Evolutionary conservation across 805 yeast species (phyloP).

Genomic region (Danielozyma ontarioensis): DNA sequence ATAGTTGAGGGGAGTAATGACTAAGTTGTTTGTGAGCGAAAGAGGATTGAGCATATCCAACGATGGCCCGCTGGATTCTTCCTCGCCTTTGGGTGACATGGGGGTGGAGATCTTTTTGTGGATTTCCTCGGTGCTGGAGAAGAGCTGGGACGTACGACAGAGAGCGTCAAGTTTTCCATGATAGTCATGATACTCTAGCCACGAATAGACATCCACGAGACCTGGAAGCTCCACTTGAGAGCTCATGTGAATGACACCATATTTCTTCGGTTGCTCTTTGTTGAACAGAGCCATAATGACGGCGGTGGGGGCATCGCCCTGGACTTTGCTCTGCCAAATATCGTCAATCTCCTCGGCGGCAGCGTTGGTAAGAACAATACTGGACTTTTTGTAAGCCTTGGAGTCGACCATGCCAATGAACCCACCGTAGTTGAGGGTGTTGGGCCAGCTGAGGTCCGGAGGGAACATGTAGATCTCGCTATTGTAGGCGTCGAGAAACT

Average conservation of each 20-base stretch:
- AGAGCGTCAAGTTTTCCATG: slow-evolving; percentile 16
- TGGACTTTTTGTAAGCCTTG: slow-evolving; percentile 23
- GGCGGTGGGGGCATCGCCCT: slow-evolving; percentile 16
- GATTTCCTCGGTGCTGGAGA: not conserved
- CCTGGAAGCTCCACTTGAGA: slow-evolving; percentile 3
- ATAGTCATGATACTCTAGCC: slow-evolving; percentile 27
- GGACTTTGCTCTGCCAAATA: slow-evolving; percentile 3
- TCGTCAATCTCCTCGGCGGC: slow-evolving; percentile 15
- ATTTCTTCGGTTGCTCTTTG: slow-evolving; percentile 20
- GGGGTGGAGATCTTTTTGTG: not conserved
- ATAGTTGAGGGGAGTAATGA: slow-evolving; percentile 32
- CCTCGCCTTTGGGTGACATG: slow-evolving; percentile 1
- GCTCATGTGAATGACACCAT: slow-evolving; percentile 24
- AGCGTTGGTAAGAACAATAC: slow-evolving; percentile 13
- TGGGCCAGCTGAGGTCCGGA: slow-evolving; percentile 29
- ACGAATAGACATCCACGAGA: slow-evolving; percentile 21
- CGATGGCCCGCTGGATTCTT: slow-evolving; percentile 12
- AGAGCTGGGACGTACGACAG: not conserved
- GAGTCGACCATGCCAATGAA: slow-evolving; percentile 26
- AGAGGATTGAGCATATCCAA: slow-evolving; percentile 28
- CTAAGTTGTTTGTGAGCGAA: slow-evolving; percentile 18
- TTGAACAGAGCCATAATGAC: slow-evolving; percentile 24
- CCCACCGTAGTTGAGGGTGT: slow-evolving; percentile 29
- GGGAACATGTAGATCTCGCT: slow-evolving; percentile 14
- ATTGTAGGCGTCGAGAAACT: slow-evolving; percentile 23